A percentile compares a stretch with the other conserved stretches of the same genome.
phyloP scores from a whole-genome alignment of 805 yeast species.

The Naumovozyma castellii region DNA sequence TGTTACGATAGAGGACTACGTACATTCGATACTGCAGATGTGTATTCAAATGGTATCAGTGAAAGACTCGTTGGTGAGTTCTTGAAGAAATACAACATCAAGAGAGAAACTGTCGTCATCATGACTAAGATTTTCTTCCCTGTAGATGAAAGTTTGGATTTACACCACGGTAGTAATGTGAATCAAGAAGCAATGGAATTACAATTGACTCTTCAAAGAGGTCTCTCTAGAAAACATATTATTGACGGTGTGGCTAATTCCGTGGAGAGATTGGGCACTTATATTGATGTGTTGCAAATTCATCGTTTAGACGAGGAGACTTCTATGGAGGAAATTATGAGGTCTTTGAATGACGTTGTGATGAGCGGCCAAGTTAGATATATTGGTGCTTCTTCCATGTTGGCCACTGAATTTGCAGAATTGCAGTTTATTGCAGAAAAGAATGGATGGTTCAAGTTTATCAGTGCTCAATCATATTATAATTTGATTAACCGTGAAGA shows the following conservation, averaged over 20 bases:
- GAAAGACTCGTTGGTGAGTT: slow-evolving; percentile 3
- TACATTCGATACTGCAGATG: slow-evolving; percentile 42
- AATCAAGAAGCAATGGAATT: slow-evolving; percentile 2
- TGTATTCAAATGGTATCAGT: slow-evolving; percentile 31
- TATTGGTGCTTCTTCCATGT: slow-evolving; percentile 54
- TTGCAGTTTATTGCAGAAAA: slow-evolving; percentile 49
- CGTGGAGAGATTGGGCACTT: slow-evolving; percentile 41
- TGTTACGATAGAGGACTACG: slow-evolving; percentile 39
- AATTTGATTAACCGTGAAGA: slow-evolving; percentile 52
- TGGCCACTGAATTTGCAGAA: slow-evolving; percentile 43
- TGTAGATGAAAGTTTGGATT: slow-evolving; percentile 3
- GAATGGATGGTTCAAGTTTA: slow-evolving; percentile 48
- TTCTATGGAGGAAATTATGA: slow-evolving; percentile 47
- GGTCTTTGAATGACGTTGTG: slow-evolving; percentile 45
- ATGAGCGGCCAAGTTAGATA: slow-evolving; percentile 40
- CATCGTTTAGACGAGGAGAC: slow-evolving; percentile 43
- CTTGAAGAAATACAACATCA: slow-evolving; percentile 1
- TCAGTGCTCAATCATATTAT: slow-evolving; percentile 50
- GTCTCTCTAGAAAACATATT: slow-evolving; percentile 40
- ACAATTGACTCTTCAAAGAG: slow-evolving; percentile 31
- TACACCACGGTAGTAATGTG: neutral
- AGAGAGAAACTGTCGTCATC: slow-evolving; percentile 5
- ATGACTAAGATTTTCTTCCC: slow-evolving; percentile 3
- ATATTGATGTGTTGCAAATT: slow-evolving; percentile 46
- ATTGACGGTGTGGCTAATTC: slow-evolving; percentile 36